A percentile compares a stretch with the other conserved stretches of the same genome.
These are phyloP conservation scores for Filobasidium wieringae DNA, from an alignment of 768 basidiomycete species.

Conservation along the genomic window DNA sequence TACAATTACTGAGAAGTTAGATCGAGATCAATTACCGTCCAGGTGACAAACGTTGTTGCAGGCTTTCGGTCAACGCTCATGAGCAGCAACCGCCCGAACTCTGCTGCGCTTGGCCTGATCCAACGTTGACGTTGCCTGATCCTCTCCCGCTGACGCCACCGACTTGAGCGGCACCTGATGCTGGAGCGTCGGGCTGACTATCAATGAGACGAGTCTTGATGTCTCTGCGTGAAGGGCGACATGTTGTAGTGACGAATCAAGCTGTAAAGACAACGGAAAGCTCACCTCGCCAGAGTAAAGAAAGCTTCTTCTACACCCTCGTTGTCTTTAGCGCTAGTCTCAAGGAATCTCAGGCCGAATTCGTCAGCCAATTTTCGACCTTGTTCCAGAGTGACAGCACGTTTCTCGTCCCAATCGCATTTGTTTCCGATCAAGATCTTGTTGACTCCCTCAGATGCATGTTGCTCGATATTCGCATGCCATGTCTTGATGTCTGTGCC, in stretches of 20 bases:
- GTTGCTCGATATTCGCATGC: slow-evolving; percentile 96
- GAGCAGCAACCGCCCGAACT: slow-evolving; percentile 21
- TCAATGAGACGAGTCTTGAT: slow-evolving; percentile 97
- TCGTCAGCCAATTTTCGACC: slow-evolving; percentile 85
- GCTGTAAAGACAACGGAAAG: neutral
- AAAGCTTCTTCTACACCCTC: slow-evolving; percentile 98
- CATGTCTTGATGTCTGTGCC: slow-evolving; percentile 86
- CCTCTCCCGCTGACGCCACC: slow-evolving; percentile 27
- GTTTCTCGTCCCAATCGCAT: slow-evolving; percentile 95
- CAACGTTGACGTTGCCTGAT: slow-evolving; percentile 26
- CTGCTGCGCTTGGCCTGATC: slow-evolving; percentile 1
- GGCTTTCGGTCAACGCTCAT: neutral
- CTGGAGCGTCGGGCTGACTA: slow-evolving; percentile 44
- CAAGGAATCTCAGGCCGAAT: slow-evolving; percentile 91
- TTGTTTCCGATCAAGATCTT: slow-evolving; percentile 99
- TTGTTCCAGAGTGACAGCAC: slow-evolving; percentile 79
- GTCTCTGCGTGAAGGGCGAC: slow-evolving; percentile 50
- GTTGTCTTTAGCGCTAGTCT: slow-evolving; percentile 93
- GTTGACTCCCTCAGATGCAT: slow-evolving; percentile 97
- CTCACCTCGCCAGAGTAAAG: slow-evolving; percentile 87
- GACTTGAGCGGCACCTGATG: slow-evolving; percentile 11
- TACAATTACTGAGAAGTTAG: neutral
- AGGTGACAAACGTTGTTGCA: neutral
- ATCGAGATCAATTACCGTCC: neutral
- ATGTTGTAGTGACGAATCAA: neutral